Conservation (phyloP, 345 rosid species). For the Pugionium cornutum region DNA sequence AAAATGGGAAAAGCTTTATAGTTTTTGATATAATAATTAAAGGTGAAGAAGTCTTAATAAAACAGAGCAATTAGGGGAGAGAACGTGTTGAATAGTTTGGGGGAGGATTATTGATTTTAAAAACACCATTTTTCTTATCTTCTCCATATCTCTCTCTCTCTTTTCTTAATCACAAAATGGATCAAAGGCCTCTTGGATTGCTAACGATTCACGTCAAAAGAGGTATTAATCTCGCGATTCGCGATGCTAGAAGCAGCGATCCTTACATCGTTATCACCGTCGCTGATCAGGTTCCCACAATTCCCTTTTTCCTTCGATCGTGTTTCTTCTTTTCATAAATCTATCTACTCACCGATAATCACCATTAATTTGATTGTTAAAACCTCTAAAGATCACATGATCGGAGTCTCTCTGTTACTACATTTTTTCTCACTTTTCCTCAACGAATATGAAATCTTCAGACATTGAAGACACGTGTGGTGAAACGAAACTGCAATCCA, state of each 20-base stretch:
- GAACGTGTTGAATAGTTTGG: constrained; percentile 39
- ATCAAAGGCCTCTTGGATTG: constrained; percentile 46
- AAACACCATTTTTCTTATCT: neutral
- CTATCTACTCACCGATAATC: too few relatives aligned
- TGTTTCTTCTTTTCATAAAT: too few relatives aligned
- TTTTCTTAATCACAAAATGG: constrained; percentile 35
- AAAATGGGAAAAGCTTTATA: too few relatives aligned
- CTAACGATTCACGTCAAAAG: constrained; percentile 47
- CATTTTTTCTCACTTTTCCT: too few relatives aligned
- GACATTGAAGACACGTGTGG: constrained; percentile 72
- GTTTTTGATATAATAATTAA: too few relatives aligned
- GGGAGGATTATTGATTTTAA: neutral
- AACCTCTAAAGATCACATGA: too few relatives aligned
- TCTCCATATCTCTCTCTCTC: too few relatives aligned
- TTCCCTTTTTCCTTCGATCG: too few relatives aligned
- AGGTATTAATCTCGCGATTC: constrained; percentile 53
- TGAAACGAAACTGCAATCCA: constrained; percentile 73
- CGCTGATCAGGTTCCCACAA: constrained; percentile 44
- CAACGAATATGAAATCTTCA: constrained; percentile 32
- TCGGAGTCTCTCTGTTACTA: too few relatives aligned
- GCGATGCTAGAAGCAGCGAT: constrained; percentile 56
- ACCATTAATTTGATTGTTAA: too few relatives aligned
- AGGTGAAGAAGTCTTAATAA: too few relatives aligned
- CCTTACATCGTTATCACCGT: constrained; percentile 55
- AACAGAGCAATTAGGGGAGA: neutral